Evolutionary conservation across 306 rosid species (phyloP).

Genomic region (Vigna hirtella): DNA sequence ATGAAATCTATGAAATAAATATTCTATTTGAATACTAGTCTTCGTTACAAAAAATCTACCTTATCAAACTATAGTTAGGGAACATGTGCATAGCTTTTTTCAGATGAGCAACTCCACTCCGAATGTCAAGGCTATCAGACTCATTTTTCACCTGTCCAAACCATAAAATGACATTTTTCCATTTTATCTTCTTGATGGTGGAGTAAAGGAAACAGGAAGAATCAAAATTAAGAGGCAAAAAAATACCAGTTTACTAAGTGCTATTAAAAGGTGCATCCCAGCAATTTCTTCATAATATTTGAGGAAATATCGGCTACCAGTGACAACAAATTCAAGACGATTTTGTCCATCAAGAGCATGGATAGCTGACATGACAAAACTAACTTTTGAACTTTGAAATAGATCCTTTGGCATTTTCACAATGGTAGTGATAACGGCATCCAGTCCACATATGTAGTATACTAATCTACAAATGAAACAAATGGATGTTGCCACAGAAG

Average conservation of each 20-base stretch:
- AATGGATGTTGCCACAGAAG: conserved; percentile 57
- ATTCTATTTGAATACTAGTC: not conserved
- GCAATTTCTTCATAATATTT: conserved; percentile 72
- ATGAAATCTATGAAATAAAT: conserved; percentile 1
- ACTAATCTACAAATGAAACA: conserved; percentile 78
- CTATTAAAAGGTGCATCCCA: conserved; percentile 77
- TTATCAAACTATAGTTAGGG: conserved; percentile 75
- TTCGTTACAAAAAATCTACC: conserved; percentile 49
- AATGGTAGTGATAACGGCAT: conserved; percentile 63
- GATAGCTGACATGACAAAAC: conserved; percentile 81
- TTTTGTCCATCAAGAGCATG: conserved; percentile 71
- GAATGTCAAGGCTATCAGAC: conserved; percentile 62
- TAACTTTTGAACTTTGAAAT: conserved; percentile 73
- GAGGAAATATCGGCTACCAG: conserved; percentile 60
- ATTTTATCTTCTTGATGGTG: not conserved
- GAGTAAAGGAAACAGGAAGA: conserved; percentile 14
- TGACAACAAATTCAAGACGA: conserved; percentile 67
- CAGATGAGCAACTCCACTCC: conserved; percentile 74
- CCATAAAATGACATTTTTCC: conserved; percentile 17
- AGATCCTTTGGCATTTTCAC: conserved; percentile 79
- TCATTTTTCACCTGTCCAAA: conserved; percentile 69
- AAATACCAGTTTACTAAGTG: conserved; percentile 85
- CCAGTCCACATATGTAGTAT: conserved; percentile 72
- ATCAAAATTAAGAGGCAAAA: conserved; percentile 37
- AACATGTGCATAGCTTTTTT: conserved; percentile 84